Percentiles rank a stretch among this genome's conserved stretches.
These are phyloP conservation scores for Globisporangium perplexum DNA, from an alignment of 352 stramenopile genomes.

Conservation along the genomic window DNA sequence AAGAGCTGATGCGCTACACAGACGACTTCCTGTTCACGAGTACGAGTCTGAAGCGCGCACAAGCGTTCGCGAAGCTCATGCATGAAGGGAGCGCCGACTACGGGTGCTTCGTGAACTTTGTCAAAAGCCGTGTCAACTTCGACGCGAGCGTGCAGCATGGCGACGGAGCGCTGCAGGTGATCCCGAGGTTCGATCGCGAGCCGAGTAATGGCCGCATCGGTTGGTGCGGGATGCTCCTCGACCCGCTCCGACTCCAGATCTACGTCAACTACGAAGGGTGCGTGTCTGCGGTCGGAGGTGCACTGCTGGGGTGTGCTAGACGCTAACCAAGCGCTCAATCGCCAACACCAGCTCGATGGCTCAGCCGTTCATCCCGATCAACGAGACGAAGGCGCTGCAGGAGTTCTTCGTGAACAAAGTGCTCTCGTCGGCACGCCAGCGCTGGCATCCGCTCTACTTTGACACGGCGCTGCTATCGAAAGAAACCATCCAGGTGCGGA, in stretches of 20 bases:
- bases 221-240: conserved; percentile 72
- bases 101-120: conserved; percentile 46
- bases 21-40: conserved; percentile 78
- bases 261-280: conserved; percentile 81
- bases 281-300: neutral
- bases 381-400: conserved; percentile 44
- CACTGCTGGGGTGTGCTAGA: neutral
- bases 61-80: conserved; percentile 51
- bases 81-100: conserved; percentile 55
- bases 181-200: conserved; percentile 18
- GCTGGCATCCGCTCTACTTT: conserved; percentile 68
- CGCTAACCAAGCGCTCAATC: conserved; percentile 11
- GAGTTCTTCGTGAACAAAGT: conserved; percentile 64
- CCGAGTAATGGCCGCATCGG: conserved; percentile 17
- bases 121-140: conserved; percentile 72
- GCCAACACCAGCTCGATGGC: conserved; percentile 17
- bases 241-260: conserved; percentile 45
- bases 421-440: conserved; percentile 53
- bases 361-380: conserved; percentile 42
- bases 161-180: neutral
- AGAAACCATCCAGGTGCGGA: conserved; percentile 37
- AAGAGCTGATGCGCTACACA: conserved; percentile 66
- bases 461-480: conserved; percentile 29
- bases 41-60: conserved; percentile 38
- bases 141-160: conserved; percentile 5